A percentile compares a stretch with the other conserved stretches of the same genome.
Conservation (phyloP, 192 early-diverging fungal species). For the Linderina pennispora region DNA sequence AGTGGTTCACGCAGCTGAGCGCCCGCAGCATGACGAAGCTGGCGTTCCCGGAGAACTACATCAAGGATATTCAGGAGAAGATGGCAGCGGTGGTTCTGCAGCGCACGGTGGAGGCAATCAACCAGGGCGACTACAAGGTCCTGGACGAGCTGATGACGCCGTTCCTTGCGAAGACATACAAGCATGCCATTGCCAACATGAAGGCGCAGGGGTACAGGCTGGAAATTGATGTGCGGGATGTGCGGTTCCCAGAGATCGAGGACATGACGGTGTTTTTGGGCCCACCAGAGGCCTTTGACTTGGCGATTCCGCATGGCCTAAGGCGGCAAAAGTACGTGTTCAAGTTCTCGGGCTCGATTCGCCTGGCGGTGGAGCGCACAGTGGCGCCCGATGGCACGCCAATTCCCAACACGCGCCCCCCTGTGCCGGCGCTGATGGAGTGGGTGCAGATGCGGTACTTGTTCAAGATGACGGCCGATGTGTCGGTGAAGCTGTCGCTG, state of each 20-base stretch:
- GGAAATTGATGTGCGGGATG: neutral
- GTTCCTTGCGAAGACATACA: constrained; percentile 12
- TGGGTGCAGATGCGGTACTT: neutral
- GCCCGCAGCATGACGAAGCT: neutral
- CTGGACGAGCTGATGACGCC: constrained; percentile 10
- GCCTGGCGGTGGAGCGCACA: neutral
- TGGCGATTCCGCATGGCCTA: constrained; percentile 4
- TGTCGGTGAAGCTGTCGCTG: constrained; percentile 5
- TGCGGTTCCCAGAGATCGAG: neutral
- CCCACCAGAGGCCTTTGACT: constrained; percentile 10
- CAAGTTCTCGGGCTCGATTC: neutral
- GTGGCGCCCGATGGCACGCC: neutral
- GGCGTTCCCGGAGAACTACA: constrained; percentile 1
- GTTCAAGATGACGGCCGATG: constrained; percentile 5
- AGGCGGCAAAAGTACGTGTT: constrained; percentile 4
- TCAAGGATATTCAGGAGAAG: constrained; percentile 2
- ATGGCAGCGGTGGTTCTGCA: constrained; percentile 4
- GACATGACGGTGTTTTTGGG: constrained; percentile 2
- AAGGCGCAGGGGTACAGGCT: constrained; percentile 9
- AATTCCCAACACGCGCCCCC: neutral
- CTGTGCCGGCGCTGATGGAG: neutral
- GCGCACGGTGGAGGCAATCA: constrained; percentile 8
- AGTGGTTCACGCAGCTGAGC: neutral
- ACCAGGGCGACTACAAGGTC: constrained; percentile 5
- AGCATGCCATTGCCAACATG: constrained; percentile 9